Conservation (phyloP, 164 flowering plant species). For the Stephania yunnanensis region DNA sequence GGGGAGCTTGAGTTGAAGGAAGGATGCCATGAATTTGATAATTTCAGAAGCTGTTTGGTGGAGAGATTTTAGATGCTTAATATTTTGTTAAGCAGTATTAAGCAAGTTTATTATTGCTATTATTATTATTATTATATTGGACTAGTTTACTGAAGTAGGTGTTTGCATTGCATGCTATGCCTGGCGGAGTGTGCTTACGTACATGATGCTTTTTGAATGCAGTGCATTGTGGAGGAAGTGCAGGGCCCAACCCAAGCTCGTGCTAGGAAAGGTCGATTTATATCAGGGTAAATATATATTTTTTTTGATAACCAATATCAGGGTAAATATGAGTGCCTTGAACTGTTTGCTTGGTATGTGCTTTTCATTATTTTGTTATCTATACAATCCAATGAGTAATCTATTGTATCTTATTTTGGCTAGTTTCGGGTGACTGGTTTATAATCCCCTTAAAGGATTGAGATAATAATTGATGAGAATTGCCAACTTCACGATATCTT, state of each 20-base stretch:
- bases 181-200: neutral
- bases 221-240: constrained; percentile 99
- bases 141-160: constrained; percentile 2
- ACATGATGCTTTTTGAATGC: constrained; percentile 12
- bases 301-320: constrained; percentile 33
- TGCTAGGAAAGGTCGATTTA: constrained; percentile 90
- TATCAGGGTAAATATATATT: constrained; percentile 65
- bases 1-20: neutral
- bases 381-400: neutral
- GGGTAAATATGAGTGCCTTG: constrained; percentile 47
- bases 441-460: too few species aligned
- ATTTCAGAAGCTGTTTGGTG: neutral
- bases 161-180: neutral
- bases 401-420: neutral
- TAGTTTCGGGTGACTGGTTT: neutral
- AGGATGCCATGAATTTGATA: neutral
- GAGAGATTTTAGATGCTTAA: neutral
- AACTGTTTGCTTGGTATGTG: neutral
- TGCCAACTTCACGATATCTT: neutral
- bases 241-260: constrained; percentile 99
- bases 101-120: too few species aligned
- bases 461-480: neutral
- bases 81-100: neutral
- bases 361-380: neutral
- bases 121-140: neutral